Evolutionary conservation across 129 eudicot species (phyloP).

Genomic region (carrot (Daucus carota)): DNA sequence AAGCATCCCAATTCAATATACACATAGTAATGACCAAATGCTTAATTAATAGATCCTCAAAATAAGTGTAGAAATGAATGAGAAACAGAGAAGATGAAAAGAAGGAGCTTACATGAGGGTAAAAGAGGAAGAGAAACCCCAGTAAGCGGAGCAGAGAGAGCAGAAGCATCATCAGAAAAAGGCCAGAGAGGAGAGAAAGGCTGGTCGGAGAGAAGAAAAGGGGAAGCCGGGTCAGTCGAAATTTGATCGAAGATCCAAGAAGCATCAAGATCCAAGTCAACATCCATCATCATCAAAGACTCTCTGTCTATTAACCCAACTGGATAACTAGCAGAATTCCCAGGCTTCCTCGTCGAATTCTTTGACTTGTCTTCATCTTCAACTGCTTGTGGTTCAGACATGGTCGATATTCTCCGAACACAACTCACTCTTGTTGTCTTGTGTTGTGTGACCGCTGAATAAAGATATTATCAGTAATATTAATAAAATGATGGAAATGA

Average conservation of each 20-base stretch:
- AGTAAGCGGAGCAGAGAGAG: neutral
- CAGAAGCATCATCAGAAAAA: slow-evolving; percentile 17
- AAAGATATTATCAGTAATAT: neutral
- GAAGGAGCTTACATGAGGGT: neutral
- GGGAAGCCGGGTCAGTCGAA: slow-evolving; percentile 40
- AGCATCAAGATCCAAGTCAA: slow-evolving; percentile 66
- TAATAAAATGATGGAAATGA: neutral
- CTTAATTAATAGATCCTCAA: too few species aligned
- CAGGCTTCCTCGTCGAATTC: neutral
- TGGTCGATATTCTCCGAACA: neutral
- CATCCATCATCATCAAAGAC: slow-evolving; percentile 52
- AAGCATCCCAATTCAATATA: neutral
- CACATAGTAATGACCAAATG: neutral
- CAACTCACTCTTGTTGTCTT: neutral
- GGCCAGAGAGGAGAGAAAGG: slow-evolving; percentile 66
- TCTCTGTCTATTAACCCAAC: slow-evolving; percentile 4
- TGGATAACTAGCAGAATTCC: neutral
- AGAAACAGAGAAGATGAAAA: neutral
- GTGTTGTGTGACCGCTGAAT: neutral
- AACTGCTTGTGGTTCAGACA: slow-evolving; percentile 11
- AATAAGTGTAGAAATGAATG: neutral
- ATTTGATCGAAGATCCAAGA: slow-evolving; percentile 85
- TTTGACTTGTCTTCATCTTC: slow-evolving; percentile 18
- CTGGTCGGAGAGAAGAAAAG: slow-evolving; percentile 58
- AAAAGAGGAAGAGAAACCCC: neutral